Conservation (phyloP, 768 basidiomycete genomes). For the Tricholoma sp. region DNA sequence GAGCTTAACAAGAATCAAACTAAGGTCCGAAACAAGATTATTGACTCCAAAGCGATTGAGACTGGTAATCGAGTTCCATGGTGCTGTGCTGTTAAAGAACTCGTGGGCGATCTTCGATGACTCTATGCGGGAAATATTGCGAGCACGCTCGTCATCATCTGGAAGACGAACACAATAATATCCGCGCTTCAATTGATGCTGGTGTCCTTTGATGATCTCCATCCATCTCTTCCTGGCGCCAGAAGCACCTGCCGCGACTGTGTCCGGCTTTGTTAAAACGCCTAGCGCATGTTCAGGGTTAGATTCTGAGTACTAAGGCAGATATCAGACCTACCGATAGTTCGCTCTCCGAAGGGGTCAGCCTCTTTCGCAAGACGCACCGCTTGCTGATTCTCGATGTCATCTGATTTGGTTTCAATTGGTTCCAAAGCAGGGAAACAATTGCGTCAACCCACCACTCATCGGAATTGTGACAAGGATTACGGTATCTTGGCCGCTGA, state of each 20-base stretch:
- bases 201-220: conserved; percentile 34
- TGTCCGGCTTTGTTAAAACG: conserved; percentile 54
- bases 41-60: conserved; percentile 30
- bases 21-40: conserved; percentile 29
- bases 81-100: conserved; percentile 30
- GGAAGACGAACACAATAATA: no score
- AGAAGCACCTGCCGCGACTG: conserved; percentile 31
- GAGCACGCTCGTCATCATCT: no score
- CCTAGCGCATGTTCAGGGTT: conserved; percentile 24
- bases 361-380: conserved; percentile 39
- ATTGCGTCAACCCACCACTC: no score
- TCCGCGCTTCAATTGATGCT: conserved; percentile 31
- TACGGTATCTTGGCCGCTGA: conserved; percentile 36
- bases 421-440: conserved; percentile 22
- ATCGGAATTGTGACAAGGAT: conserved; percentile 52
- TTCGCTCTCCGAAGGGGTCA: conserved; percentile 45
- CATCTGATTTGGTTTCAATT: conserved; percentile 30
- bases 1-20: conserved; percentile 29
- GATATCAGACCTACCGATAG: conserved; percentile 37
- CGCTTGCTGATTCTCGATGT: conserved; percentile 56
- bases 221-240: conserved; percentile 35
- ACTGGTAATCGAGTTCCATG: conserved; percentile 27
- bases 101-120: conserved; percentile 27
- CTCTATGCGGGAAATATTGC: no score
- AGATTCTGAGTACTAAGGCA: not conserved